These are phyloP conservation scores for Caryopteris hybrid DNA, from an alignment of 305 asterid genomes.

Conservation along the genomic window DNA sequence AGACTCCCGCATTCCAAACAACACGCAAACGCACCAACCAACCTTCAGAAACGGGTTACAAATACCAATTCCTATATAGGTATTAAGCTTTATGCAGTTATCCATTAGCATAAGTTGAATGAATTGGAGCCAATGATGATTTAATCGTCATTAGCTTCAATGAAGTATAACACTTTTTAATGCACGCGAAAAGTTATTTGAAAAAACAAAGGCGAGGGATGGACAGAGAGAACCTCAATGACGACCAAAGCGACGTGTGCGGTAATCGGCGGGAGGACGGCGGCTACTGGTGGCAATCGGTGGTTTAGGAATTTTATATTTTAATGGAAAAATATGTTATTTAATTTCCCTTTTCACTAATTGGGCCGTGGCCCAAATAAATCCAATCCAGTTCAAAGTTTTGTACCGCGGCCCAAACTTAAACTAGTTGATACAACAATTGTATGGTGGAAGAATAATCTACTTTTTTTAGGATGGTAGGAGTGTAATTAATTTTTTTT, in stretches of 20 bases:
- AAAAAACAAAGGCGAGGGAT: not conserved
- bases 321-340: not conserved
- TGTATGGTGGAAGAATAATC: too few species aligned
- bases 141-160: not conserved
- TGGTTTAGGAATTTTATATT: not conserved
- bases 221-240: not conserved
- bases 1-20: not conserved
- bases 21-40: not conserved
- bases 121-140: not conserved
- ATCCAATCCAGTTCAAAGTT: not conserved
- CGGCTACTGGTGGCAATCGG: not conserved
- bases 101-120: not conserved
- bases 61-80: not conserved
- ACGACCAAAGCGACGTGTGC: not conserved
- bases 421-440: too few species aligned
- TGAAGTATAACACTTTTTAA: not conserved
- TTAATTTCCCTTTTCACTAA: not conserved
- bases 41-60: too few species aligned
- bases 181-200: not conserved
- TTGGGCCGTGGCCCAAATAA: not conserved
- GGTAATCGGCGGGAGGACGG: not conserved
- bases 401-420: not conserved
- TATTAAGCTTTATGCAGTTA: not conserved
- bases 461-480: too few species aligned
- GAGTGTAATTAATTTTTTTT: too few species aligned